Evolutionary conservation across 768 basidiomycete genomes (phyloP), one percentile per base, ranked within the genome.

Genomic region (Mrakia gelida): DNA sequence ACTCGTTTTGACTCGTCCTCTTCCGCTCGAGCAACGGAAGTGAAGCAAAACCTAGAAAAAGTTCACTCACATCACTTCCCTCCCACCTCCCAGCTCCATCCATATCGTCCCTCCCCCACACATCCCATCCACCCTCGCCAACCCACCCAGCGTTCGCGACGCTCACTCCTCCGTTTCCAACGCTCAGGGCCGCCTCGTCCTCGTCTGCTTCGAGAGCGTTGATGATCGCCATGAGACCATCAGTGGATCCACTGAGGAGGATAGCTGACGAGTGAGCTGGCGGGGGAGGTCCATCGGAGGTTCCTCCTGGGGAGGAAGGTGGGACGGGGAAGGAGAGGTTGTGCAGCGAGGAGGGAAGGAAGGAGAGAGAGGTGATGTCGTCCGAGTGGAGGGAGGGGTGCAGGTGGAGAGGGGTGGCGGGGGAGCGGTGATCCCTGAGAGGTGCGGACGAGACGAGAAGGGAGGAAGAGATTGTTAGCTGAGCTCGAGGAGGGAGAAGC

Each of bases 71-170:
- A 54, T 79, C 78, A 30, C 68, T 28, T 43, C 74, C 73, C 34
- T 90, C 88, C 95, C 94, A 98, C 21, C 89, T 87, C 76, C 92
- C 91, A 80, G 95, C 92, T 0, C 92, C 94, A 84, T 98, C 94
- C 95, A 97, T 97, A 85, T 97, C 95, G 80, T 93, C 95, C 16
- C 89, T 88, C 32, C 91, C 91, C 94, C 94, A 97, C 11, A 94
- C 81, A 38, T 75, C 49, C 77, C 84, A 83, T 32, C 82, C 76
- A 45, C 82, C 71, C 90, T 92, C 1, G 90, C 93, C 10, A 89
- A 89, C 82, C 92, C 91, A 0, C 91, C 90, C 78, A 93, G 85
- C 81, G 91, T 93, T 81, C 89, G 90, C 2, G 91, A 81, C 79
- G 45, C 79, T 80, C 7, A 80, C 81, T 54, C 79, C 92, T 89